Conservation (phyloP, 805 yeast species). For the Brettanomyces custersianus region DNA sequence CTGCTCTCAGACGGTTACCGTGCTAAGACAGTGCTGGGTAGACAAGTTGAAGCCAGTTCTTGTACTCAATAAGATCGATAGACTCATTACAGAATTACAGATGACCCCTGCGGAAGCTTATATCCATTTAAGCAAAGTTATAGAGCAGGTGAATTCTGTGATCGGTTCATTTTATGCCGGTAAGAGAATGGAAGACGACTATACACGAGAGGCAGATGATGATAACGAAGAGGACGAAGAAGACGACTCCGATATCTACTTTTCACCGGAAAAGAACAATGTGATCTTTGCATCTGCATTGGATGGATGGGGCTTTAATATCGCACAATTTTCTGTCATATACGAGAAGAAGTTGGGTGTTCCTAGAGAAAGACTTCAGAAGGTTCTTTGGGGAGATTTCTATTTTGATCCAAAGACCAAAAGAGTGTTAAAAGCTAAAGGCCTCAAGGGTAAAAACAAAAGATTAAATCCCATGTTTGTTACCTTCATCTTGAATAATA, state of each 20-base stretch:
- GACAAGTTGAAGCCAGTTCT: slow-evolving; percentile 83
- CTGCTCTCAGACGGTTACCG: slow-evolving; percentile 94
- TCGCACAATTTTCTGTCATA: slow-evolving; percentile 79
- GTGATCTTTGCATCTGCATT: slow-evolving; percentile 86
- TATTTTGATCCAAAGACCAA: slow-evolving; percentile 85
- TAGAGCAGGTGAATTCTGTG: slow-evolving; percentile 93
- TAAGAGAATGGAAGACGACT: slow-evolving; percentile 83
- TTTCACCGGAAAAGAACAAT: slow-evolving; percentile 79
- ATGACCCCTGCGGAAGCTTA: slow-evolving; percentile 82
- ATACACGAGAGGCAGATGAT: slow-evolving; percentile 57
- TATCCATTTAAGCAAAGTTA: slow-evolving; percentile 61
- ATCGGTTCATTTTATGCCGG: slow-evolving; percentile 90
- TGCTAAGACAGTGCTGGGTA: slow-evolving; percentile 89
- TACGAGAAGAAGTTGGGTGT: slow-evolving; percentile 81
- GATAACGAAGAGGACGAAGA: slow-evolving; percentile 44
- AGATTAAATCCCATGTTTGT: slow-evolving; percentile 84
- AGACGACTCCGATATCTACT: slow-evolving; percentile 76
- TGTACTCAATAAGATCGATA: slow-evolving; percentile 85
- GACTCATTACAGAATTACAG: slow-evolving; percentile 74
- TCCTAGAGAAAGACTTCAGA: slow-evolving; percentile 65
- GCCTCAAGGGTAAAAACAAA: slow-evolving; percentile 47
- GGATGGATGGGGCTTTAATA: slow-evolving; percentile 97
- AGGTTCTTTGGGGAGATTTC: slow-evolving; percentile 94
- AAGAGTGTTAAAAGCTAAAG: slow-evolving; percentile 62
- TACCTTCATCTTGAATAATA: slow-evolving; percentile 74